Percentiles rank a stretch among this genome's conserved stretches.
Conservation (phyloP, 202 grass and related monocot species). For the Carex sylvatica region DNA sequence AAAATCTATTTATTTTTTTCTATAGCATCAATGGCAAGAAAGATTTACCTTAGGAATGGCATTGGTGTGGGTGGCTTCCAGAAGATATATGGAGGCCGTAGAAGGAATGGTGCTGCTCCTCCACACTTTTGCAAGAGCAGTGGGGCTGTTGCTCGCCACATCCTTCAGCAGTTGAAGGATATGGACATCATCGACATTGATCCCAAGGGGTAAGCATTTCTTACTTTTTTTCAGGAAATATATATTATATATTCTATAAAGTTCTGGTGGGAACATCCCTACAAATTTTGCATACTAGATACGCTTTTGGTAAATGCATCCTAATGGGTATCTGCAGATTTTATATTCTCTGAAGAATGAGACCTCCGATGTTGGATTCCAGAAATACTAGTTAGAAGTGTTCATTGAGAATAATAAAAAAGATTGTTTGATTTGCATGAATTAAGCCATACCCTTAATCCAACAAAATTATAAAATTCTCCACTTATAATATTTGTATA, state of each 20-base stretch:
- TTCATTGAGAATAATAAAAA: neutral
- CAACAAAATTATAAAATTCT: neutral
- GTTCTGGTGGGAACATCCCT: neutral
- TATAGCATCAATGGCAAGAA: conserved; percentile 77
- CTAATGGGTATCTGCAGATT: neutral
- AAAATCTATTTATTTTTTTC: neutral
- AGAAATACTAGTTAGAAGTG: neutral
- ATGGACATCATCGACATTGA: conserved; percentile 71
- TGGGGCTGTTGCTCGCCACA: conserved; percentile 70
- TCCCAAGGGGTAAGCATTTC: conserved; percentile 50
- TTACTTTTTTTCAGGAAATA: neutral
- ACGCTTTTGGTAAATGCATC: neutral
- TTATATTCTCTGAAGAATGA: neutral
- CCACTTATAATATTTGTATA: neutral
- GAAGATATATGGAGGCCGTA: conserved; percentile 78
- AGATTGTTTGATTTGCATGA: neutral
- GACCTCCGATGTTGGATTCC: neutral
- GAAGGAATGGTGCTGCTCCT: conserved; percentile 57
- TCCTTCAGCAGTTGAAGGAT: conserved; percentile 67
- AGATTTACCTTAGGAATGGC: conserved; percentile 84
- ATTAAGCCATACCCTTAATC: neutral
- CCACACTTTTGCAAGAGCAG: conserved; percentile 95
- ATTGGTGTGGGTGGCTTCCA: conserved; percentile 89
- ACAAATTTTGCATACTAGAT: neutral
- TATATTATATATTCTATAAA: neutral